A percentile compares a stretch with the other conserved stretches of the same genome.
These are phyloP conservation scores for Herpomyces periplanetae DNA, from an alignment of 2,329 filamentous ascomycete genomes.

Conservation along the genomic window DNA sequence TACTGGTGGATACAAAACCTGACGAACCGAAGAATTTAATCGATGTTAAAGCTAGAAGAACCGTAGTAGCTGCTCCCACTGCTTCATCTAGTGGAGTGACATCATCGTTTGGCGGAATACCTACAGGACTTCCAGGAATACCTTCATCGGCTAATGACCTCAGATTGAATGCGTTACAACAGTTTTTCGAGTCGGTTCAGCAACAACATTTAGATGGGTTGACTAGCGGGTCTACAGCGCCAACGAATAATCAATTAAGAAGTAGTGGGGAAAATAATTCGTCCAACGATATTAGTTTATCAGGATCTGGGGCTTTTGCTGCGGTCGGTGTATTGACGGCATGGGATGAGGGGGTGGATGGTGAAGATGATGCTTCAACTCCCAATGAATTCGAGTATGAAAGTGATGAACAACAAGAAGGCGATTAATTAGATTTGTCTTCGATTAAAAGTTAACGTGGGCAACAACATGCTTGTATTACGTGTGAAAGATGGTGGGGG, in stretches of 20 bases:
- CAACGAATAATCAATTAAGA: conserved; percentile 6
- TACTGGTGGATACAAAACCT: conserved; percentile 52
- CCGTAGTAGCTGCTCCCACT: conserved; percentile 9
- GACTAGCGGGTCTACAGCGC: conserved; percentile 4
- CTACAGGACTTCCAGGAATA: conserved; percentile 6
- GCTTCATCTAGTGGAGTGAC: conserved; percentile 10
- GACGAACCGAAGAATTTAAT: conserved; percentile 38
- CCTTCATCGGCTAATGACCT: conserved; percentile 6
- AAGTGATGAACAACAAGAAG: conserved; percentile 17
- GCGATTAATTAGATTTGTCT: conserved; percentile 4
- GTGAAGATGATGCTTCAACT: conserved; percentile 25
- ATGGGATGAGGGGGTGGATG: conserved; percentile 46
- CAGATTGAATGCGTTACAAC: conserved; percentile 4
- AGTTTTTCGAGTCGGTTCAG: conserved; percentile 5
- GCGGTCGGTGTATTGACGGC: conserved; percentile 47
- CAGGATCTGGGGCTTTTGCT: conserved; percentile 18
- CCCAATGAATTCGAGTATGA: conserved; percentile 43
- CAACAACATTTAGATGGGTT: conserved; percentile 6
- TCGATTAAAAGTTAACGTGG: too few relatives aligned
- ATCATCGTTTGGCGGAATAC: conserved; percentile 8
- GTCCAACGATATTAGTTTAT: conserved; percentile 5
- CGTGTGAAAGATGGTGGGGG: too few relatives aligned
- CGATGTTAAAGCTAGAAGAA: conserved; percentile 69
- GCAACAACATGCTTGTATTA: too few relatives aligned
- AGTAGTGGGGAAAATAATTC: conserved; percentile 5